Percentiles rank a stretch among this genome's conserved stretches.
Evolutionary conservation across 2,329 filamentous ascomycete genomes (phyloP).

Genomic region (Rhinocladiella similis): DNA sequence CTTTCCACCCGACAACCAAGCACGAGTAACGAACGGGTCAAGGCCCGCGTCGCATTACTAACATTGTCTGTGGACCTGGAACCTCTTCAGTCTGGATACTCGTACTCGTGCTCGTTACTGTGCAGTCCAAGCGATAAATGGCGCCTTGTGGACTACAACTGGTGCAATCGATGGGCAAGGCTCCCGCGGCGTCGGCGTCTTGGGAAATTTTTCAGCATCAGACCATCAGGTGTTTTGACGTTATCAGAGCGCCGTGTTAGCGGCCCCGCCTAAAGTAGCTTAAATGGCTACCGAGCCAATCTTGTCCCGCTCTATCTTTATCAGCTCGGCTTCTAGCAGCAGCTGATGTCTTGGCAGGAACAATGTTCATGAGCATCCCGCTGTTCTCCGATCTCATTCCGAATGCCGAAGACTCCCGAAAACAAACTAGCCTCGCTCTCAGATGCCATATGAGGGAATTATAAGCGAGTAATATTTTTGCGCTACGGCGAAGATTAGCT

Average conservation of each 20-base stretch:
- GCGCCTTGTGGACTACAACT: not conserved
- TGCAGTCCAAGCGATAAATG: not conserved
- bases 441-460: not conserved
- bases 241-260: not conserved
- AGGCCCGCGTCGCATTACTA: not conserved
- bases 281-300: not conserved
- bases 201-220: not conserved
- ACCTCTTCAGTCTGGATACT: not conserved
- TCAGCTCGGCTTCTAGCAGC: not conserved
- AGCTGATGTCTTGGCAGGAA: not conserved
- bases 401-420: not conserved
- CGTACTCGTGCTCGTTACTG: not conserved
- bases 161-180: not conserved
- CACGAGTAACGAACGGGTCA: not conserved
- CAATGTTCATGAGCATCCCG: not conserved
- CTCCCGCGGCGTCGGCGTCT: not conserved
- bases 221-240: not conserved
- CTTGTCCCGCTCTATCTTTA: not conserved
- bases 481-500: not conserved
- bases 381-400: slow-evolving; percentile 3
- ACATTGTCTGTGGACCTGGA: not conserved
- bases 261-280: not conserved
- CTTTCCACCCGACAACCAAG: not conserved
- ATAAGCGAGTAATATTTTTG: not conserved
- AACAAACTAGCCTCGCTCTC: not conserved